These are phyloP conservation scores for Leccinum variicolor DNA, from an alignment of 768 basidiomycete genomes.

Conservation along the genomic window DNA sequence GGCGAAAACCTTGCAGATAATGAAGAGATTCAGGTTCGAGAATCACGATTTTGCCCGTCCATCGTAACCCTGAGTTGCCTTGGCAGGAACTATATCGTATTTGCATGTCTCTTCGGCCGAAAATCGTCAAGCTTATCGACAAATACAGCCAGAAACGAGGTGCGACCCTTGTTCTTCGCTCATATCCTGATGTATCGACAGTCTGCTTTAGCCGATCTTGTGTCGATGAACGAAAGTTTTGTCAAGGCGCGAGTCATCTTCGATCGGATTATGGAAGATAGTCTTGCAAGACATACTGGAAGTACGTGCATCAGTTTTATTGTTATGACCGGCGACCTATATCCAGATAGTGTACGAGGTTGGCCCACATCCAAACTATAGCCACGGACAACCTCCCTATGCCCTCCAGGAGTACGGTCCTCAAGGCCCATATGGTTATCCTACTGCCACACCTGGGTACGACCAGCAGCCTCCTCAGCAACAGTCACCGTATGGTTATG, in stretches of 20 bases:
- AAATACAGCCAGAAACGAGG: constrained; percentile 94
- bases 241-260: constrained; percentile 86
- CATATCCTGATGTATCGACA: not conserved
- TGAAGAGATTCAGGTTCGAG: constrained; percentile 78
- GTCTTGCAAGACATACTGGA: constrained; percentile 68
- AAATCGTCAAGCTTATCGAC: constrained; percentile 95
- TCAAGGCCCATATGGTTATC: constrained; percentile 47
- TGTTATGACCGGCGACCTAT: constrained; percentile 6
- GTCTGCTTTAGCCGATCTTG: constrained; percentile 69
- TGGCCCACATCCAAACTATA: constrained; percentile 29
- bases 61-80: constrained; percentile 1
- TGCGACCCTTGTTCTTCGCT: constrained; percentile 20
- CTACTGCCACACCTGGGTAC: constrained; percentile 33
- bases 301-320: constrained; percentile 35
- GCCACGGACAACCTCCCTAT: constrained; percentile 22
- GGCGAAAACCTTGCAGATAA: constrained; percentile 87
- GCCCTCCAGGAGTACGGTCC: constrained; percentile 33
- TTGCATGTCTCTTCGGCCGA: constrained; percentile 85
- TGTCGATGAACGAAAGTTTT: constrained; percentile 94
- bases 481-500: constrained; percentile 26
- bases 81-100: constrained; percentile 83
- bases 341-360: constrained; percentile 49
- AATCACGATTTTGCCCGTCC: not conserved
- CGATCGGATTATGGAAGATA: constrained; percentile 92
- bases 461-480: constrained; percentile 41